Percentiles rank a stretch among this genome's conserved stretches.
Evolutionary conservation across 257 asterid genomes (phyloP).

Genomic region (Agastache rugosa): DNA sequence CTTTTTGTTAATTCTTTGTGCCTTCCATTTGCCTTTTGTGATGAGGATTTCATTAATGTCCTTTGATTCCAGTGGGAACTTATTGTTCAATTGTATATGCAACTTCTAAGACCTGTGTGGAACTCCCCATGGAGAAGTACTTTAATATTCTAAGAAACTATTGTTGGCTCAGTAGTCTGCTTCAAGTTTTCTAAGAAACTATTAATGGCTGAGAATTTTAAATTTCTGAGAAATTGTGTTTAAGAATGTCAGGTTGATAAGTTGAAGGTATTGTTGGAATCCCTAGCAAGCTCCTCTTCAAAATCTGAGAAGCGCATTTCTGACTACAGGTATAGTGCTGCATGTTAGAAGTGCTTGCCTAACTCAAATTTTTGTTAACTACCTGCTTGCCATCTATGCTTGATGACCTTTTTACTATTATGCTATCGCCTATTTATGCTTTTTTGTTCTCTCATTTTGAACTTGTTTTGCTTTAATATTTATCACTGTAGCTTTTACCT

Average conservation of each 20-base stretch:
- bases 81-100: slow-evolving; percentile 22
- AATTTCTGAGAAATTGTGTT: slow-evolving; percentile 36
- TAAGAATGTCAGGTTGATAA: slow-evolving; percentile 81
- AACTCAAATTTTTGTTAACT: slow-evolving; percentile 5
- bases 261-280: slow-evolving; percentile 87
- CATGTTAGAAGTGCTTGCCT: slow-evolving; percentile 15
- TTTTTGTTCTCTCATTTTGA: too few relatives aligned
- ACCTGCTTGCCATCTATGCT: slow-evolving; percentile 1
- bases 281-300: slow-evolving; percentile 79
- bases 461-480: slow-evolving; percentile 3
- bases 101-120: slow-evolving; percentile 22
- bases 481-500: not conserved
- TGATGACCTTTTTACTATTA: slow-evolving; percentile 12
- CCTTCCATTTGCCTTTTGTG: slow-evolving; percentile 8
- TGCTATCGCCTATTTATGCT: slow-evolving; percentile 2
- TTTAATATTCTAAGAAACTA: slow-evolving; percentile 13
- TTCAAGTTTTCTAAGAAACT: slow-evolving; percentile 26
- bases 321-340: slow-evolving; percentile 67
- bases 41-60: not conserved
- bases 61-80: slow-evolving; percentile 23
- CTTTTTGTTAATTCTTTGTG: not conserved
- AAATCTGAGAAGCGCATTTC: slow-evolving; percentile 92
- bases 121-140: slow-evolving; percentile 2
- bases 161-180: slow-evolving; percentile 20
- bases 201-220: slow-evolving; percentile 3